A percentile compares a stretch with the other conserved stretches of the same genome.
Evolutionary conservation across 2,329 filamentous ascomycete genomes (phyloP).

Genomic region (Ascochyta rabiei): DNA sequence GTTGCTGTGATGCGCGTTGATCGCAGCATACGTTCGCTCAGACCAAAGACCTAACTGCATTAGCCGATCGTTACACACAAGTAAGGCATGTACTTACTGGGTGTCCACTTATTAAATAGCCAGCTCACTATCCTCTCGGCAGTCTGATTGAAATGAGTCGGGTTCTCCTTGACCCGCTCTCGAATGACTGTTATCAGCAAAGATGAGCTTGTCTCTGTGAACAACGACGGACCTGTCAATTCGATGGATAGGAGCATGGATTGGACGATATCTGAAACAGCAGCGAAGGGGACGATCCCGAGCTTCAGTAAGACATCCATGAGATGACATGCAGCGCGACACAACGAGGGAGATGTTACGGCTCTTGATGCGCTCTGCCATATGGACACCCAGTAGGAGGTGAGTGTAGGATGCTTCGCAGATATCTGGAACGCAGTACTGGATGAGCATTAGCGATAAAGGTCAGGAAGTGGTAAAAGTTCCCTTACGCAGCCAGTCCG

Average conservation of each 20-base stretch:
- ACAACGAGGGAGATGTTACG: conserved; percentile 71
- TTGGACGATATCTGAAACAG: conserved; percentile 72
- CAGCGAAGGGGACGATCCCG: conserved; percentile 70
- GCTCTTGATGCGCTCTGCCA: conserved; percentile 78
- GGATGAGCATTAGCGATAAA: background rate
- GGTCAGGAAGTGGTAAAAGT: background rate
- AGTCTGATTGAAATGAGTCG: conserved; percentile 69
- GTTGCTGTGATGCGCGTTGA: conserved; percentile 67
- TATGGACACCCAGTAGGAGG: conserved; percentile 68
- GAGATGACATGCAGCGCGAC: conserved; percentile 77
- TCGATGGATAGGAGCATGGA: conserved; percentile 78
- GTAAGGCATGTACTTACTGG: conserved; percentile 62
- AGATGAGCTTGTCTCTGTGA: conserved; percentile 79
- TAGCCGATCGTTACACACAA: conserved; percentile 3
- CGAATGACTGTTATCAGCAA: conserved; percentile 75
- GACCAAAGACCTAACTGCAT: conserved; percentile 50
- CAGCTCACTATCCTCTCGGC: conserved; percentile 78
- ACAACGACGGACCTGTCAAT: conserved; percentile 75
- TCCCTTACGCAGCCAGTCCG: conserved; percentile 74
- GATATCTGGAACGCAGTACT: conserved; percentile 41
- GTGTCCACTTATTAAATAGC: conserved; percentile 82
- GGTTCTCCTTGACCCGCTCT: conserved; percentile 69
- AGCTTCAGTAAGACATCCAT: conserved; percentile 71
- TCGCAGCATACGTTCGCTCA: conserved; percentile 70
- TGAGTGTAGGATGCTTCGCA: conserved; percentile 43